These are phyloP conservation scores for Claviceps digitariae DNA, from an alignment of 2,329 filamentous ascomycete species.

Conservation along the genomic window DNA sequence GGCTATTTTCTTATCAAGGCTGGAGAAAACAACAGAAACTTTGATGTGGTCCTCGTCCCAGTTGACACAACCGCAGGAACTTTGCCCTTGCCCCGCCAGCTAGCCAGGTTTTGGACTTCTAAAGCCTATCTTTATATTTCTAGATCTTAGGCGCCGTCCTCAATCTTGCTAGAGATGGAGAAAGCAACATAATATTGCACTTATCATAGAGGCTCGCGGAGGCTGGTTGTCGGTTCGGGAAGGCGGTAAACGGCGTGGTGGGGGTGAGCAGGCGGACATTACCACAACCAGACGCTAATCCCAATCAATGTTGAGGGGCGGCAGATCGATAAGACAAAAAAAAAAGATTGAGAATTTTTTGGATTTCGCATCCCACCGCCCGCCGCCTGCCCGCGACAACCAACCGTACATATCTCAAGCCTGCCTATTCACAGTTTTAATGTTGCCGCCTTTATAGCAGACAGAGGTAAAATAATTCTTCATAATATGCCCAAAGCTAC, in stretches of 20 bases:
- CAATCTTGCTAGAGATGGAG: too few species aligned
- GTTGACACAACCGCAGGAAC: neutral
- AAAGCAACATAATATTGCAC: too few species aligned
- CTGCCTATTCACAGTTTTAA: neutral
- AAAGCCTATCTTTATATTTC: too few species aligned
- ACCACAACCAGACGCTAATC: conserved; percentile 13
- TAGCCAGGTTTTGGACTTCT: neutral
- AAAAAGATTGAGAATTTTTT: conserved; percentile 16
- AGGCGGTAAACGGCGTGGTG: conserved; percentile 17
- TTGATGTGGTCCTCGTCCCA: neutral
- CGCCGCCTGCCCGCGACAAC: neutral
- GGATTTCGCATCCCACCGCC: conserved; percentile 12
- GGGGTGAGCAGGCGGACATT: too few species aligned
- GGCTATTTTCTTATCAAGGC: neutral
- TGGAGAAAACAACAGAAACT: neutral
- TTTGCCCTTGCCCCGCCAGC: too few species aligned
- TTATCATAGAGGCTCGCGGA: too few species aligned
- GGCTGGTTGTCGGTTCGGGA: conserved; percentile 4
- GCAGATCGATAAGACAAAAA: conserved; percentile 26
- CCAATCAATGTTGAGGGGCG: conserved; percentile 20
- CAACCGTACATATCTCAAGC: neutral
- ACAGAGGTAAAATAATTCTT: neutral
- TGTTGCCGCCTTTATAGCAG: neutral
- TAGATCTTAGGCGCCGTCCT: neutral
- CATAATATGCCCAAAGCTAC: conserved; percentile 66